A percentile compares a stretch with the other conserved stretches of the same genome.
phyloP scores from a whole-genome alignment of 306 rosid species.

The Castanospermum australe region DNA sequence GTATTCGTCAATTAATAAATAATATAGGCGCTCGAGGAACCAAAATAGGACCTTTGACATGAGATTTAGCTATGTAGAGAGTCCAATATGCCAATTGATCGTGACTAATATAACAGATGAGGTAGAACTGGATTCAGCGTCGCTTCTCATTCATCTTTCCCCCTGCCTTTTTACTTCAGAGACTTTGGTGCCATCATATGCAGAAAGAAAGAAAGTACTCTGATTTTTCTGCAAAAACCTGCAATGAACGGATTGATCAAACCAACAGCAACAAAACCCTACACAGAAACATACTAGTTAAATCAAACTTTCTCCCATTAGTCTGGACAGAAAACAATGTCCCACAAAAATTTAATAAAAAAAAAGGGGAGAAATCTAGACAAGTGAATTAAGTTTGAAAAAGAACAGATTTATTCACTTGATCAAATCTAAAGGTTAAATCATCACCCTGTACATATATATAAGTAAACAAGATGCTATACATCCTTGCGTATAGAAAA shows the following conservation, averaged over 20 bases:
- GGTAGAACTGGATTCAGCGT: too few species aligned
- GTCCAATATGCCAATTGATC: slow-evolving; percentile 7
- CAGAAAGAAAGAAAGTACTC: slow-evolving; percentile 63
- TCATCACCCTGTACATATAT: not conserved
- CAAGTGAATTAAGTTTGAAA: not conserved
- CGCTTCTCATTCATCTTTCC: slow-evolving; percentile 58
- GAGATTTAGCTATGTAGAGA: too few species aligned
- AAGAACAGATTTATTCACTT: not conserved
- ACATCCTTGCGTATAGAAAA: not conserved
- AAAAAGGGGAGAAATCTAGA: not conserved
- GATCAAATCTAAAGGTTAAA: slow-evolving; percentile 5
- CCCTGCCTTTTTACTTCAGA: slow-evolving; percentile 70
- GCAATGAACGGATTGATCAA: slow-evolving; percentile 26
- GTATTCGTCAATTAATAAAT: too few species aligned
- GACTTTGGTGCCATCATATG: slow-evolving; percentile 60
- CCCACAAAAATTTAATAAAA: too few species aligned
- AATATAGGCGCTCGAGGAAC: too few species aligned
- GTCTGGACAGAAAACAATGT: not conserved
- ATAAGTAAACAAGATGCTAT: not conserved
- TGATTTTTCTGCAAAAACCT: slow-evolving; percentile 93
- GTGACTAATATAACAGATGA: slow-evolving; percentile 33
- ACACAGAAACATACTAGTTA: not conserved
- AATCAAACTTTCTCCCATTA: not conserved
- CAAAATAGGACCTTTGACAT: too few species aligned
- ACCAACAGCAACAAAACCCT: slow-evolving; percentile 18